Evolutionary conservation across 768 basidiomycete species (phyloP).

Genomic region (Serpula lacrymans): DNA sequence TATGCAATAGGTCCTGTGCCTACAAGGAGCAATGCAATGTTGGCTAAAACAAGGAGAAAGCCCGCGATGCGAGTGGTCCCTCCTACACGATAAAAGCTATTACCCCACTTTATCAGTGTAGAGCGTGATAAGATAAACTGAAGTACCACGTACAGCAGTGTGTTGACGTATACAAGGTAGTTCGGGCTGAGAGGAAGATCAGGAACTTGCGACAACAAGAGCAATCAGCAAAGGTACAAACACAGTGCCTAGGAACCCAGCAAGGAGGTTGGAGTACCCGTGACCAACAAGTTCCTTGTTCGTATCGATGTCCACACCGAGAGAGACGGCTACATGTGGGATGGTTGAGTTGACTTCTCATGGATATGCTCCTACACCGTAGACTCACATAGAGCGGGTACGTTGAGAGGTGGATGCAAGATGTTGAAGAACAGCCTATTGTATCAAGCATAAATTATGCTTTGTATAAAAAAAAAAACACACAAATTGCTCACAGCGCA

Average conservation of each 20-base stretch:
- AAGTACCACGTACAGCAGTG: conserved; percentile 54
- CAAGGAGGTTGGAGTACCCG: conserved; percentile 84
- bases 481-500: conserved; percentile 64
- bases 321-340: conserved; percentile 63
- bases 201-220: no score
- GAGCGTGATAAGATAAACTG: neutral
- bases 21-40: conserved; percentile 65
- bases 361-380: neutral
- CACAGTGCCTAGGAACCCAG: conserved; percentile 81
- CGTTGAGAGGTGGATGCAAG: conserved; percentile 81
- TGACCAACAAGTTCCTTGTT: conserved; percentile 92
- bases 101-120: neutral
- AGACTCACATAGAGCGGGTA: conserved; percentile 75
- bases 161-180: conserved; percentile 87
- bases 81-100: conserved; percentile 88
- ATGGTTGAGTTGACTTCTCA: no score
- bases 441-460: neutral
- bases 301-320: conserved; percentile 86
- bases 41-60: conserved; percentile 78
- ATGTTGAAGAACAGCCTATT: conserved; percentile 80
- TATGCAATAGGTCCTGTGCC: conserved; percentile 90
- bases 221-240: conserved; percentile 34
- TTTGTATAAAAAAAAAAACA: conserved; percentile 28
- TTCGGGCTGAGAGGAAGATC: conserved; percentile 52
- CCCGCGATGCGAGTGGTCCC: conserved; percentile 83